Evolutionary conservation across 2,329 filamentous ascomycete species (phyloP).

Genomic region (Madurella fahalii): DNA sequence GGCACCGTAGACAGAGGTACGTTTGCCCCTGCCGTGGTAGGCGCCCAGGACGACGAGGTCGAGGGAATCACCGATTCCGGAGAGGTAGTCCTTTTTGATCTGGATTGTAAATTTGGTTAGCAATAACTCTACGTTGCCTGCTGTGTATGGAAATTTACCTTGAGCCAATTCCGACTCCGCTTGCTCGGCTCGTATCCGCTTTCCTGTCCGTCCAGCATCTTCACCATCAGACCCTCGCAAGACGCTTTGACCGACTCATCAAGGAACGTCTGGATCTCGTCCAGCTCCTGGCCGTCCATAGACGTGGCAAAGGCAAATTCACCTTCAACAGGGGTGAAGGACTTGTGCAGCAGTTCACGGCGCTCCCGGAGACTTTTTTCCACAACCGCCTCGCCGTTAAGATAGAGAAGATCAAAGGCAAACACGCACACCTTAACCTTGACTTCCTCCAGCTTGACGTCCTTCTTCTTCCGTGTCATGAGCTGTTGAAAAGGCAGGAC

Average conservation of each 20-base stretch:
- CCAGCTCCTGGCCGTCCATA: conserved; percentile 82
- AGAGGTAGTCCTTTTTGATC: conserved; percentile 98
- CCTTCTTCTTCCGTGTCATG: conserved; percentile 97
- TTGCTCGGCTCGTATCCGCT: conserved; percentile 96
- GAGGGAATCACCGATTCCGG: conserved; percentile 89
- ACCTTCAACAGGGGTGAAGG: conserved; percentile 76
- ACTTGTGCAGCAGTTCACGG: conserved; percentile 65
- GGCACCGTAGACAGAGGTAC: conserved; percentile 90
- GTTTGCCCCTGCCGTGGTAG: conserved; percentile 92
- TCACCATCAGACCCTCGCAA: conserved; percentile 98
- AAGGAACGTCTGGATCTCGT: conserved; percentile 87
- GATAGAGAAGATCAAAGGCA: conserved; percentile 89
- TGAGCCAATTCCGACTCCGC: conserved; percentile 96
- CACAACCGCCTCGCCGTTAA: conserved; percentile 87
- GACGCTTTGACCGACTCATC: conserved; percentile 95
- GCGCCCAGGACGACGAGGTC: conserved; percentile 94
- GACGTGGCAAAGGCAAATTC: conserved; percentile 88
- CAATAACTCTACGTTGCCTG: neutral
- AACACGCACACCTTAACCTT: conserved; percentile 97
- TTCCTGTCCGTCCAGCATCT: conserved; percentile 93
- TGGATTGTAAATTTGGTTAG: conserved; percentile 34
- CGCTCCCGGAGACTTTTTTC: conserved; percentile 82
- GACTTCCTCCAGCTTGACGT: conserved; percentile 91
- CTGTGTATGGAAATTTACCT: conserved; percentile 51
- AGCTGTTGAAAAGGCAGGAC: conserved; percentile 95